Conservation (phyloP, 352 stramenopile genomes). For the Phytophthora niederhauseri region DNA sequence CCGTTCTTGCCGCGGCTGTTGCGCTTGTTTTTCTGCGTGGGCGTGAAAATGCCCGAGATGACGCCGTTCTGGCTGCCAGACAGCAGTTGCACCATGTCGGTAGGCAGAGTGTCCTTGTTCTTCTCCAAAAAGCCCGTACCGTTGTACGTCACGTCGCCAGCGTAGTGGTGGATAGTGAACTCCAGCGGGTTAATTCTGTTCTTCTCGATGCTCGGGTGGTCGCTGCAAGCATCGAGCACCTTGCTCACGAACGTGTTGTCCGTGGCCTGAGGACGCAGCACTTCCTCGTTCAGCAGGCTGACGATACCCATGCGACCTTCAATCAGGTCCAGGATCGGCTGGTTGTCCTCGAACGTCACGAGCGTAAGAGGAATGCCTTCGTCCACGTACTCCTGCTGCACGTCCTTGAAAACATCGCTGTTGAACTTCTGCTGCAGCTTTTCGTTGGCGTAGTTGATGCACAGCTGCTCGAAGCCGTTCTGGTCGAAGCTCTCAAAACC, state of each 20-base stretch:
- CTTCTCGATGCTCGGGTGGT: slow-evolving; percentile 87
- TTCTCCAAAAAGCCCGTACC: slow-evolving; percentile 81
- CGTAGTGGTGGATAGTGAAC: slow-evolving; percentile 87
- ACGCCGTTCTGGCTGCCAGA: slow-evolving; percentile 61
- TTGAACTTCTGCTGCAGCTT: slow-evolving; percentile 93
- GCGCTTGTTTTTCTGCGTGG: slow-evolving; percentile 37
- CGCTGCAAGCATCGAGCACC: slow-evolving; percentile 74
- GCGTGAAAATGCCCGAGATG: slow-evolving; percentile 76
- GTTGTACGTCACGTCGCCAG: slow-evolving; percentile 84
- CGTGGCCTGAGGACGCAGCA: slow-evolving; percentile 85
- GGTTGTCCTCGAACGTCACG: slow-evolving; percentile 93
- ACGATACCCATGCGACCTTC: slow-evolving; percentile 91
- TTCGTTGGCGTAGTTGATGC: slow-evolving; percentile 94
- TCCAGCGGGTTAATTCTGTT: slow-evolving; percentile 83
- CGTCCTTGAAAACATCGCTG: slow-evolving; percentile 95
- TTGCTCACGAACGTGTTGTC: slow-evolving; percentile 88
- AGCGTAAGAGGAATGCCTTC: slow-evolving; percentile 90
- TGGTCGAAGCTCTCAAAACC: slow-evolving; percentile 95
- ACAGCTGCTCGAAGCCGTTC: slow-evolving; percentile 92
- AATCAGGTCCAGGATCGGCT: slow-evolving; percentile 91
- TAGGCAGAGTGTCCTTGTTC: slow-evolving; percentile 88
- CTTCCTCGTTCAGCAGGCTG: slow-evolving; percentile 96
- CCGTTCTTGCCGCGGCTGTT: slow-evolving; percentile 52
- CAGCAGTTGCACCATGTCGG: slow-evolving; percentile 79
- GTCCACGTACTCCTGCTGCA: slow-evolving; percentile 95